Conservation (phyloP, 2,329 filamentous ascomycete genomes). For the Pseudomassariella vexata region DNA sequence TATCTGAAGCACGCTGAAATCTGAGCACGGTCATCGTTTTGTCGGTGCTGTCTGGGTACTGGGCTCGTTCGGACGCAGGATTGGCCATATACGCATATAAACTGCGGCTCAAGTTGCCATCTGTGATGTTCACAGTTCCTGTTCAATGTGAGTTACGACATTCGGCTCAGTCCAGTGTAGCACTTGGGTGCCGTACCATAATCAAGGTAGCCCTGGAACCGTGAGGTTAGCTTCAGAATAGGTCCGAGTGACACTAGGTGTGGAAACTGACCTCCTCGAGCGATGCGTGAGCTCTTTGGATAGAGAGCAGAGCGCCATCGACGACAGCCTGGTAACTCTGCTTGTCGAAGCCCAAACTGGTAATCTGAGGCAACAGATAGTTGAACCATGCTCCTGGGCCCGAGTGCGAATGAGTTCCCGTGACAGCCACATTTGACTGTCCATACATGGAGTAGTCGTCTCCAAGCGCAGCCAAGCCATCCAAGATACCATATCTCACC, state of each 20-base stretch:
- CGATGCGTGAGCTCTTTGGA: constrained; percentile 70
- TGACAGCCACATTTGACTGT: constrained; percentile 78
- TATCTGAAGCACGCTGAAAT: constrained; percentile 65
- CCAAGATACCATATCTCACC: constrained; percentile 74
- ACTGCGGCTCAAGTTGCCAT: constrained; percentile 79
- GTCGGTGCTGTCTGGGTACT: constrained; percentile 60
- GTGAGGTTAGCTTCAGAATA: constrained; percentile 8
- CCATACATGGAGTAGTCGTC: constrained; percentile 68
- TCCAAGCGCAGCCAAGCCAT: constrained; percentile 63
- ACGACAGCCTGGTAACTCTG: constrained; percentile 86
- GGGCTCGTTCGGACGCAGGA: constrained; percentile 62
- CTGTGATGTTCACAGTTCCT: constrained; percentile 51
- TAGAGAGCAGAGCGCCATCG: constrained; percentile 73
- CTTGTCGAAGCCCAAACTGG: constrained; percentile 76
- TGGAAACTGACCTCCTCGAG: constrained; percentile 39
- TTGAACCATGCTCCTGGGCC: constrained; percentile 90
- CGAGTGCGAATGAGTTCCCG: constrained; percentile 85
- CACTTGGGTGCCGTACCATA: constrained; percentile 40
- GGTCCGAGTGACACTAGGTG: background rate
- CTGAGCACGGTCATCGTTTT: constrained; percentile 74
- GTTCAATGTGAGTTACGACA: constrained; percentile 7
- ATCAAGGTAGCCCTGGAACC: constrained; percentile 55
- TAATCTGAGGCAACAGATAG: constrained; percentile 84
- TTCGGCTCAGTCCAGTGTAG: background rate
- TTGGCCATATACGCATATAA: constrained; percentile 81